Conservation (phyloP, 768 basidiomycete species). For the Suillus subluteus region DNA sequence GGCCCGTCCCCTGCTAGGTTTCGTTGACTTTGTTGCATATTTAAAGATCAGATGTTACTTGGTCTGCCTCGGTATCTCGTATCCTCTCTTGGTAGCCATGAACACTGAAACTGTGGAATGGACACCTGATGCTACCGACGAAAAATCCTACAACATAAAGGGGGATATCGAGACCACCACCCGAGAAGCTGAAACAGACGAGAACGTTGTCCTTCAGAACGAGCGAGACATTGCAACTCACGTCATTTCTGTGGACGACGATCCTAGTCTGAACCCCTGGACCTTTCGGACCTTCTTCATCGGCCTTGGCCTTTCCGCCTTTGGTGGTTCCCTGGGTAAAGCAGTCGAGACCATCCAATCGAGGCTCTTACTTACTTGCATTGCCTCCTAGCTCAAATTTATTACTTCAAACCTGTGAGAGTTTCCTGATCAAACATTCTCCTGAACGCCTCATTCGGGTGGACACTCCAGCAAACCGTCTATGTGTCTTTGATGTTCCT, state of each 20-base stretch:
- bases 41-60: background rate
- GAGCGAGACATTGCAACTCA: constrained; percentile 52
- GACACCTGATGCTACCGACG: constrained; percentile 20
- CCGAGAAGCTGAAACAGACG: constrained; percentile 13
- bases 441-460: background rate
- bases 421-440: background rate
- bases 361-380: constrained; percentile 10
- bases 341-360: constrained; percentile 9
- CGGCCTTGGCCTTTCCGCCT: constrained; percentile 54
- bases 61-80: constrained; percentile 5
- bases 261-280: constrained; percentile 32
- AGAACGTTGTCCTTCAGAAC: constrained; percentile 35
- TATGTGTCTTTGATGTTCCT: constrained; percentile 57
- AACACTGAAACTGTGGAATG: background rate
- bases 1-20: background rate
- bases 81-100: constrained; percentile 12
- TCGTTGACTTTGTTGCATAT: background rate
- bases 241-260: constrained; percentile 44
- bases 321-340: constrained; percentile 53
- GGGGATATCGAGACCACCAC: constrained; percentile 36
- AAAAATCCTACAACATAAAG: constrained; percentile 36
- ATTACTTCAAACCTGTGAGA: constrained; percentile 61
- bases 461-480: constrained; percentile 48
- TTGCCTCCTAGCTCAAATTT: constrained; percentile 50
- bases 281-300: constrained; percentile 54